Percentiles rank a stretch among this genome's conserved stretches.
These are phyloP conservation scores for Aureobasidium namibiae DNA, from an alignment of 2,329 filamentous ascomycete species.

Conservation along the genomic window DNA sequence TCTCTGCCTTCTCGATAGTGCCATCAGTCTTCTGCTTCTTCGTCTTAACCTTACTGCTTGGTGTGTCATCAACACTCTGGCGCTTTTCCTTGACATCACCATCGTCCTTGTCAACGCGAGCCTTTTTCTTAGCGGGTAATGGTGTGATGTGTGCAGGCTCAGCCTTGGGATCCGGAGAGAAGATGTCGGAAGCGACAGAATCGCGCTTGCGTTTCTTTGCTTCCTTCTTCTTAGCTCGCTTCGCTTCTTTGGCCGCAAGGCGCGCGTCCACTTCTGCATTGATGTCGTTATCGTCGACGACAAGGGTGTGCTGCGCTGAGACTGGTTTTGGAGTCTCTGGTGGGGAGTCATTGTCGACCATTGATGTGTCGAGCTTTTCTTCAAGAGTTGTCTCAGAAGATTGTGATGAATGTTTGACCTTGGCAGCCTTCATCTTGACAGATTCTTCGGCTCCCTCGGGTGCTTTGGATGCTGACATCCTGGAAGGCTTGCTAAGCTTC, in stretches of 20 bases:
- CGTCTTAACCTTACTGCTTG: background rate
- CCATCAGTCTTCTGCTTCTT: background rate
- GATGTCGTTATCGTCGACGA: slow-evolving; percentile 22
- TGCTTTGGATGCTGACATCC: background rate
- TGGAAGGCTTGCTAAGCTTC: background rate
- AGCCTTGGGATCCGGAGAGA: slow-evolving; percentile 17
- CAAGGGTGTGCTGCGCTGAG: background rate
- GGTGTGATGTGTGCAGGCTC: background rate
- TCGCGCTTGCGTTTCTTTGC: slow-evolving; percentile 29
- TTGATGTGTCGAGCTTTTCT: background rate
- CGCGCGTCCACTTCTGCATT: slow-evolving; percentile 24
- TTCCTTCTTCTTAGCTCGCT: slow-evolving; percentile 18
- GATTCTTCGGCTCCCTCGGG: background rate
- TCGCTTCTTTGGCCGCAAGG: slow-evolving; percentile 24
- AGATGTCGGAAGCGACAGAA: slow-evolving; percentile 19
- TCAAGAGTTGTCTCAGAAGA: background rate
- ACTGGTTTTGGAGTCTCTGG: background rate
- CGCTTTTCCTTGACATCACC: background rate
- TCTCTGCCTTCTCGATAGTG: background rate
- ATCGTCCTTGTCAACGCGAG: background rate
- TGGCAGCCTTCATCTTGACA: background rate
- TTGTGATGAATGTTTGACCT: background rate
- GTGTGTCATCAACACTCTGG: background rate
- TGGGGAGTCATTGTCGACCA: background rate
- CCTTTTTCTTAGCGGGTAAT: slow-evolving; percentile 15